Conservation (phyloP, 2,329 filamentous ascomycete genomes). For the Colletotrichum sansevieriae region DNA sequence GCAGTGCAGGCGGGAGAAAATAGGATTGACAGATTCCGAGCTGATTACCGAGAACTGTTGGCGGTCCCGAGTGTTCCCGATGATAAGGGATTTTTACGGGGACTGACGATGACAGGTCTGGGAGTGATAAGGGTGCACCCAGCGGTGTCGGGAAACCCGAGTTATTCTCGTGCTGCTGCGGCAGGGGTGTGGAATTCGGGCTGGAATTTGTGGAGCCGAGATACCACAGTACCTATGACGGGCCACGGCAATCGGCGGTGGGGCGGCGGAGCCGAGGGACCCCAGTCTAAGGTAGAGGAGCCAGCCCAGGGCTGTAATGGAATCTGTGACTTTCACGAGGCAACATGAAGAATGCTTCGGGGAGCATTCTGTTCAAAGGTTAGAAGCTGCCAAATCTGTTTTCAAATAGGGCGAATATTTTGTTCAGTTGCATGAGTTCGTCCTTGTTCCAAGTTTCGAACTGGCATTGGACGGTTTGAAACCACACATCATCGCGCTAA, state of each 20-base stretch:
- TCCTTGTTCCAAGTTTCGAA: too few relatives aligned
- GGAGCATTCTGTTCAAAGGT: too few relatives aligned
- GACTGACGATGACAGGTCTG: neutral
- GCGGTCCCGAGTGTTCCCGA: conserved; percentile 27
- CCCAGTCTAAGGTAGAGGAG: conserved; percentile 25
- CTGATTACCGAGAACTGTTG: conserved; percentile 2
- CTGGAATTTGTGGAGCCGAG: conserved; percentile 15
- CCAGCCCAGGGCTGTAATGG: too few relatives aligned
- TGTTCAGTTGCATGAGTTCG: too few relatives aligned
- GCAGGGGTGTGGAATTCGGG: conserved; percentile 1
- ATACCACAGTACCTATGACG: neutral
- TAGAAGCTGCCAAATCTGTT: too few relatives aligned
- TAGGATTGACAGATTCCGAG: conserved; percentile 29
- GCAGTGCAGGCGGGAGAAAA: neutral
- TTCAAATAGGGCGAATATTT: too few relatives aligned
- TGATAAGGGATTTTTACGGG: conserved; percentile 24
- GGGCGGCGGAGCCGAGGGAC: conserved; percentile 30
- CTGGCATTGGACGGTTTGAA: too few relatives aligned
- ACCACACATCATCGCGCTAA: neutral
- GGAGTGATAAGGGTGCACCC: conserved; percentile 23
- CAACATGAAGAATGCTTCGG: too few relatives aligned
- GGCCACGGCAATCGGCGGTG: conserved; percentile 36
- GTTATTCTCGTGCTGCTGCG: conserved; percentile 27
- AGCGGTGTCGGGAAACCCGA: conserved; percentile 24
- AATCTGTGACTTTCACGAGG: too few relatives aligned